A percentile compares a stretch with the other conserved stretches of the same genome.
These are phyloP conservation scores for Atkinsonella texensis DNA, from an alignment of 2,329 filamentous ascomycete genomes.

Conservation along the genomic window DNA sequence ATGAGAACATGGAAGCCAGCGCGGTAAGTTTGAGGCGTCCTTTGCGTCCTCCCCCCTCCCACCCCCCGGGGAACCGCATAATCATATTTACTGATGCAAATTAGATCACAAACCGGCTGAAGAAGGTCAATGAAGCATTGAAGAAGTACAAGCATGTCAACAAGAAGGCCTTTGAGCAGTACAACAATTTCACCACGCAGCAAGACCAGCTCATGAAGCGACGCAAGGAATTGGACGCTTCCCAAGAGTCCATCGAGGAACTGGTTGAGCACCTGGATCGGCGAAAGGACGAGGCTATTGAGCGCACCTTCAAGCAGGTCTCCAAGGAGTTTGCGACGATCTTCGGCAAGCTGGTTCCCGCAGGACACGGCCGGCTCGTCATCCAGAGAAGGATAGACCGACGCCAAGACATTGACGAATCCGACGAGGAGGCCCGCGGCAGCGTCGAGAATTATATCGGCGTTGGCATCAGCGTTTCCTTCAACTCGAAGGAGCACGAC, in stretches of 20 bases:
- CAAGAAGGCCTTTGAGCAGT: conserved; percentile 99
- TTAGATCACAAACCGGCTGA: conserved; percentile 55
- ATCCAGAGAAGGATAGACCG: conserved; percentile 85
- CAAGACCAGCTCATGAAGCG: conserved; percentile 77
- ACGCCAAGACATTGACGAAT: conserved; percentile 45
- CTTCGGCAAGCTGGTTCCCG: conserved; percentile 89
- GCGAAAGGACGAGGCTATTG: conserved; percentile 94
- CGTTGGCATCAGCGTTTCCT: conserved; percentile 92
- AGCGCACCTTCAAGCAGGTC: conserved; percentile 97
- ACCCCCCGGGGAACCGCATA: not conserved
- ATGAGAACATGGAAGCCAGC: conserved; percentile 70
- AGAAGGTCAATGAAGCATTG: conserved; percentile 81
- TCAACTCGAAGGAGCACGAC: conserved; percentile 91
- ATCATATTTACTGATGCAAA: not conserved
- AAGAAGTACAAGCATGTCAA: conserved; percentile 98
- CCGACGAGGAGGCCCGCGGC: conserved; percentile 55
- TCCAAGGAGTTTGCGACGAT: conserved; percentile 85
- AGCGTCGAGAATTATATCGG: conserved; percentile 91
- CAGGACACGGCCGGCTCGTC: conserved; percentile 79
- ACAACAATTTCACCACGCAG: conserved; percentile 91
- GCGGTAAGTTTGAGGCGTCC: conserved; percentile 38
- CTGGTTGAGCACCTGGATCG: conserved; percentile 88
- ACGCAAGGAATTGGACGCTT: conserved; percentile 75
- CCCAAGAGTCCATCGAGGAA: conserved; percentile 78
- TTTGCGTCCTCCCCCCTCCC: too few relatives aligned